phyloP scores from a whole-genome alignment of 768 basidiomycete species.

The Strobilomyces confusus region DNA sequence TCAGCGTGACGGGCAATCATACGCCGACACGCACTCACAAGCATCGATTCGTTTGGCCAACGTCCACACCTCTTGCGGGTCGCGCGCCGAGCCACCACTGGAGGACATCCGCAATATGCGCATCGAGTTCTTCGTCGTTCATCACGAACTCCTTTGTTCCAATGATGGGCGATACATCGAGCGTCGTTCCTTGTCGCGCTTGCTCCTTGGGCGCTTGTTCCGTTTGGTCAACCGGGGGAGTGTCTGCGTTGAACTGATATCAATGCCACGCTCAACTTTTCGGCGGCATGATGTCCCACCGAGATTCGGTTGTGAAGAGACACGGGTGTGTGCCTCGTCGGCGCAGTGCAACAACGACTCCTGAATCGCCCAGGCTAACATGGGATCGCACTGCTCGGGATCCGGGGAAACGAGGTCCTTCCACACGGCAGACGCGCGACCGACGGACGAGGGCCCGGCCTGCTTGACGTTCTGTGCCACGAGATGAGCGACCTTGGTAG shows the following conservation, averaged over 20 bases:
- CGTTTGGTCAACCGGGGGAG: background rate
- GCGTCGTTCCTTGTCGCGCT: background rate
- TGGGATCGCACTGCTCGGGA: conserved; percentile 10
- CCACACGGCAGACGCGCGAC: conserved; percentile 2
- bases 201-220: background rate
- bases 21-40: conserved; percentile 41
- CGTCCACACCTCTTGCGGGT: conserved; percentile 63
- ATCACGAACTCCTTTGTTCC: conserved; percentile 60
- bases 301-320: background rate
- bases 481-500: conserved; percentile 1
- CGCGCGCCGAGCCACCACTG: conserved; percentile 76
- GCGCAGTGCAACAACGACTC: conserved; percentile 22
- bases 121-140: conserved; percentile 49
- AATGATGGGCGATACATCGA: conserved; percentile 43
- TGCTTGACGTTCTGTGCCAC: conserved; percentile 7
- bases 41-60: conserved; percentile 60
- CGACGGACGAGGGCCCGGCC: conserved; percentile 3
- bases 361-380: conserved; percentile 31
- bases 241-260: conserved; percentile 6
- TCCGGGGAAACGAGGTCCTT: conserved; percentile 9
- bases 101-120: conserved; percentile 50
- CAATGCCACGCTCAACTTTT: background rate
- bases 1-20: conserved; percentile 1
- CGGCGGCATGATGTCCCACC: conserved; percentile 8
- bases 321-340: background rate